Evolutionary conservation across 768 basidiomycete species (phyloP).

Genomic region (Mycena belliarum): DNA sequence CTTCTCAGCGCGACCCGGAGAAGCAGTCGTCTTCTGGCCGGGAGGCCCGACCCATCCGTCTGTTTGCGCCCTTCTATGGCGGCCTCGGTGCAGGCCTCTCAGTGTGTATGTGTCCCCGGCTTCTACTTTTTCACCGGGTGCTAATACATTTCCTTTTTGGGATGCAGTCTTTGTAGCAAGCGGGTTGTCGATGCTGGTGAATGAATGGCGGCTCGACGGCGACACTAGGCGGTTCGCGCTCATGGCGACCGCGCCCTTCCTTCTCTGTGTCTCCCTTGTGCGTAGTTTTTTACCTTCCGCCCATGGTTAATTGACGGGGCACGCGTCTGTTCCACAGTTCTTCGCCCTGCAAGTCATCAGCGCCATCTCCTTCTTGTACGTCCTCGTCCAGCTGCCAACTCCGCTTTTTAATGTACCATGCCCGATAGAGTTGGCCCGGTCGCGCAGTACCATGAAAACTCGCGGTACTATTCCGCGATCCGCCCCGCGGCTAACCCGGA

Average conservation of each 20-base stretch:
- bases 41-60: constrained; percentile 48
- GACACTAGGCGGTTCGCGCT: constrained; percentile 65
- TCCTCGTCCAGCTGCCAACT: constrained; percentile 2
- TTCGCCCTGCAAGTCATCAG: constrained; percentile 69
- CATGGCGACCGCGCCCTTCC: constrained; percentile 63
- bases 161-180: constrained; percentile 65
- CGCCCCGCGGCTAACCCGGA: constrained; percentile 62
- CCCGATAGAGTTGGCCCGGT: constrained; percentile 72
- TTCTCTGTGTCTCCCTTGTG: constrained; percentile 77
- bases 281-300: constrained; percentile 25
- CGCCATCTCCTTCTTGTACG: constrained; percentile 68
- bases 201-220: constrained; percentile 71
- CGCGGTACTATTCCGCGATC: constrained; percentile 76
- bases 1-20: constrained; percentile 48
- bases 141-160: neutral
- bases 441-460: constrained; percentile 84
- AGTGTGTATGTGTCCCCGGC: constrained; percentile 49
- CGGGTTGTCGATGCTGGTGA: constrained; percentile 58
- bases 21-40: constrained; percentile 36
- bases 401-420: neutral
- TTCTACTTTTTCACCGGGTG: neutral
- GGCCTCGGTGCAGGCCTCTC: constrained; percentile 70
- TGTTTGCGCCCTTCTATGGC: constrained; percentile 72
- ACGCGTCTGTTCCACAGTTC: constrained; percentile 47
- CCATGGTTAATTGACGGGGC: neutral